These are phyloP conservation scores for Castanea mollissima DNA, from an alignment of 306 rosid genomes.

Conservation along the genomic window DNA sequence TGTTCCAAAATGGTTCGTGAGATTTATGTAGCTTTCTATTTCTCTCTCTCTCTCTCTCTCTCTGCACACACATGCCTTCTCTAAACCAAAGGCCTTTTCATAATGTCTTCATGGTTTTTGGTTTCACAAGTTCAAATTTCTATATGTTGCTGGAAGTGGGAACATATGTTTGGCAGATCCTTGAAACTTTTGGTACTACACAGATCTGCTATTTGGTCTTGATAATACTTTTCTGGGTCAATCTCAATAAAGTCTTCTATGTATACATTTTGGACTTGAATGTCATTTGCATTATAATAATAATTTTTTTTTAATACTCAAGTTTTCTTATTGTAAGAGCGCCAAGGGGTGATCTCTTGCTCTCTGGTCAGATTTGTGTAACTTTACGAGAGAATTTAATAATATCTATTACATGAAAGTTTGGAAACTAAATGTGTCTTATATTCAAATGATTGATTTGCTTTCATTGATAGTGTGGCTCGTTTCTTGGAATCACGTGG, in stretches of 20 bases:
- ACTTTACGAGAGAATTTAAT: not conserved
- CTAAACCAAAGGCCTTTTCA: not conserved
- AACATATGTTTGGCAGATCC: not conserved
- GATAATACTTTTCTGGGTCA: not conserved
- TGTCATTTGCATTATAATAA: not conserved
- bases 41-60: not conserved
- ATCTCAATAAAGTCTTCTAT: not conserved
- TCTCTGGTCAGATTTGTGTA: not conserved
- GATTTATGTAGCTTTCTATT: not conserved
- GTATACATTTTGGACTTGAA: not conserved
- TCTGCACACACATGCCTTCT: not conserved
- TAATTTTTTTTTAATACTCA: not conserved
- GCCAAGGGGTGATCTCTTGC: too few species aligned
- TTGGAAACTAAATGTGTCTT: constrained; percentile 9
- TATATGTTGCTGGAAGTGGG: not conserved
- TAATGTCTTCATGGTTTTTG: not conserved
- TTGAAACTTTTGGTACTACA: not conserved
- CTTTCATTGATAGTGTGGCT: constrained; percentile 70
- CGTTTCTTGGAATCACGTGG: constrained; percentile 98
- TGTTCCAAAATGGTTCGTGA: not conserved
- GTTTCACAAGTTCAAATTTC: not conserved
- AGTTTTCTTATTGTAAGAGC: too few species aligned
- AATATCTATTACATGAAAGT: not conserved
- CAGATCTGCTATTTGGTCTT: not conserved
- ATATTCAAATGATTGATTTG: constrained; percentile 21